Evolutionary conservation across 208 protist genomes (phyloP), one percentile per base, ranked within the genome.

Genomic region (Kentomonas sorsogonicus): DNA sequence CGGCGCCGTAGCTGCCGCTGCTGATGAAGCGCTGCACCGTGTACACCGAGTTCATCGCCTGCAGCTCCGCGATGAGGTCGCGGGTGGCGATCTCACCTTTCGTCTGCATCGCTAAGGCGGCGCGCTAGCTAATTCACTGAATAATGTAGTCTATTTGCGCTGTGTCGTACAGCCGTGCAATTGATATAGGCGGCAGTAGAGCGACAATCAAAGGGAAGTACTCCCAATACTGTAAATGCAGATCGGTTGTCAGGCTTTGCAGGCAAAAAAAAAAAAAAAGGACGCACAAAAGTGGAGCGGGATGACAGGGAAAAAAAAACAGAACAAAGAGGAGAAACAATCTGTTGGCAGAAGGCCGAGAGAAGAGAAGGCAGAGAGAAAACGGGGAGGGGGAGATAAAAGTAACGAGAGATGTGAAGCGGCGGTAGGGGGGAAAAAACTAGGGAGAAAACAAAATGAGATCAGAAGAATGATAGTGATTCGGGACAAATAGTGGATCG

Each of bases 1-100:
- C 86, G 23, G 82, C 86, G n/a, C 86, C 86, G 66, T 93, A 93
- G 59, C 86, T 93, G 31, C 86, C 86, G 50, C 86, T 93, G 64
- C 82, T 90, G 50, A 93, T 82, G 52, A 93, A 93, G 33, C 80
- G 77, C 45, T 86, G 66, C 25, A 90, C 86, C 1, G 69, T 77
- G 71, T 93, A 93, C 26, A 57, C 58, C 0, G 86, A 90, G n/a
- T 75, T 52, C 83, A 90, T 89, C 20, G 65, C 68, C 20, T 72
- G 63, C 23, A 93, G 58, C 72, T 93, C 82, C 9, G 59, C 69
- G 48, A 90, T 87, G 56, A 93, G 77, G 40, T 90, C 81, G 34
- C 71, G 82, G 66, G 83, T 89, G 4, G 83, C 72, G 4, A 51
- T 59, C 36, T 93, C 86, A 1, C 86, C 86, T 31, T 85, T 86